Evolutionary conservation across 345 rosid species (phyloP), one percentile per base, ranked within the genome.

Genomic region (Camelina laxa): DNA sequence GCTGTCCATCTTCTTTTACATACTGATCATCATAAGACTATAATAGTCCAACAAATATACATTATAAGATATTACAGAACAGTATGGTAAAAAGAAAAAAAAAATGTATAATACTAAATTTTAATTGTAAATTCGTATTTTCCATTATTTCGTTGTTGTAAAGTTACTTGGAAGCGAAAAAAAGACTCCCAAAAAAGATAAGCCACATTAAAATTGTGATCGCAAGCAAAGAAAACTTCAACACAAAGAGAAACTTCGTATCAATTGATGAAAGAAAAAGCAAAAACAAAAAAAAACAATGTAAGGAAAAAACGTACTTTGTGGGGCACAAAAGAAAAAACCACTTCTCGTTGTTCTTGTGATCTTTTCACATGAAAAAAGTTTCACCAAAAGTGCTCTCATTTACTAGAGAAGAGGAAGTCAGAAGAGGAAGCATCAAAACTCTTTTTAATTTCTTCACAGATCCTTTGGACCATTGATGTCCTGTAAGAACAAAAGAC

Each of bases 381-480:
- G 41, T 30, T 74, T 33, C 4, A 36, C 6, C n/a, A 16, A 41
- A 54, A 54, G 70, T 42, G 45, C 4, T 50, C 41, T 53, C 33
- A 8, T 51, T 15, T 50, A 24, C 3, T 5, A 53, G 3, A 63
- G 27, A 55, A 51, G 42, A 30, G 24, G 22, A 67, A 67, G 56
- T 66, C 15, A 51, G 42, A 47, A 53, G 36, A 67, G 20, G 56
- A 74, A 7, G 39, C 41, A 57, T 24, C 48, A 74, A 12, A 19
- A 42, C 3, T 42, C 48, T 16, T 7, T 54, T 39, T 14, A 33
- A 21, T 20, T 31, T 53, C 63, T 79, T 85, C 73, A 93, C 67
- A 91, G 80, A 80, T 88, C 96, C 74, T 69, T 86, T 3, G 90
- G 89, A 72, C 86, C 90, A 58, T 79, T 88, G 71, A 91, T 89